A percentile compares a stretch with the other conserved stretches of the same genome.
phyloP scores from a whole-genome alignment of 83 land plant genomes.

The Diphasiastrum complanatum region DNA sequence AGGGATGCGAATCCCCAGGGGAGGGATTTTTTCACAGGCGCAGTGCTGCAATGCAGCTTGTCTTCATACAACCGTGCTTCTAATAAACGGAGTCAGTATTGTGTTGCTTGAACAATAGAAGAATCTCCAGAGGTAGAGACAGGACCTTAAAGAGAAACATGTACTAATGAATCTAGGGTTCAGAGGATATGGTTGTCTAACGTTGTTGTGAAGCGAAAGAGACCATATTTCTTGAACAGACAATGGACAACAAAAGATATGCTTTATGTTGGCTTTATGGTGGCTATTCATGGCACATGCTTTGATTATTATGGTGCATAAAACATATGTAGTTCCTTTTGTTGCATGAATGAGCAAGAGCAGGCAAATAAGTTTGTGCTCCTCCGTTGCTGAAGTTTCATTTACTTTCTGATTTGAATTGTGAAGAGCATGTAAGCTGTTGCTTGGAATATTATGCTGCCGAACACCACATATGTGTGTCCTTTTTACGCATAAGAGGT shows the following conservation, averaged over 20 bases:
- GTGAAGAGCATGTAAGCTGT: no score
- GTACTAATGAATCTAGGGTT: neutral
- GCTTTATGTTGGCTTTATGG: slow-evolving; percentile 36
- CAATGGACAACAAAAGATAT: slow-evolving; percentile 48
- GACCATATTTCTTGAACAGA: slow-evolving; percentile 35
- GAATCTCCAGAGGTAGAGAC: slow-evolving; percentile 3
- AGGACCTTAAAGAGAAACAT: no score
- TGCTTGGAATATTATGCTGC: no score
- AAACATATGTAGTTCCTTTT: slow-evolving; percentile 45
- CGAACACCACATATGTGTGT: no score
- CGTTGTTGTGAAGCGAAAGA: slow-evolving; percentile 48
- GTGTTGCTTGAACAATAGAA: neutral
- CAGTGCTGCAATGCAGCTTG: no score
- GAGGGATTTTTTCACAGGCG: no score
- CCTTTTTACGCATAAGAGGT: slow-evolving; percentile 77
- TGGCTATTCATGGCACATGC: slow-evolving; percentile 47
- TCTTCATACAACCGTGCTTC: no score
- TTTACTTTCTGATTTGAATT: no score
- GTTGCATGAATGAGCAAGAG: slow-evolving; percentile 56
- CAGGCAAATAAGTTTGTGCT: slow-evolving; percentile 56
- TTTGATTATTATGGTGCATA: slow-evolving; percentile 58
- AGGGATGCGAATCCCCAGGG: no score
- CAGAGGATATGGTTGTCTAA: slow-evolving; percentile 36
- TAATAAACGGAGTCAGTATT: no score
- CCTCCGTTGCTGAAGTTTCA: slow-evolving; percentile 60